Base-by-base conservation (phyloP, 176 grass and related monocot genomes). In the Guadua angustifolia region DNA sequence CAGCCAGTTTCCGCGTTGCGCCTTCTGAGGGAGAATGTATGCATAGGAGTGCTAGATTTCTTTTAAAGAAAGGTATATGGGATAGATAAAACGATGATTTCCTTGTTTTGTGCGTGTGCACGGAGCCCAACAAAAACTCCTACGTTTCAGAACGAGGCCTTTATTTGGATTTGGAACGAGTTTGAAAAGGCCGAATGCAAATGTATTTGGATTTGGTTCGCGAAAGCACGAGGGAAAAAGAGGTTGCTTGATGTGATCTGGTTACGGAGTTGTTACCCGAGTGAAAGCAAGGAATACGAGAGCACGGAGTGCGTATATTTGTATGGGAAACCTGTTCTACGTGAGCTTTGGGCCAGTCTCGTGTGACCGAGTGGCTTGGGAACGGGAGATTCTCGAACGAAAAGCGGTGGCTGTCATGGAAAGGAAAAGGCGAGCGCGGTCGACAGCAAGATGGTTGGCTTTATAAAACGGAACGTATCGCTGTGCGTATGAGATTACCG, bases 401-500 rank as follows among this genome's bases (percentile, higher is more conserved):
- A 46, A 84, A 61, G 76, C n/a, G 69, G 82, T 80, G 50, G 87
- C 80, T 89, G 82, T 24, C 75, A 66, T n/a, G 59, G 66, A 71
- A 55, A 64, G 81, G 19, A 29, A 71, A 77, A 53, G 63, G 3
- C 19, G 32, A 74, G 49, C 2, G 59, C 2, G 59, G 9, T 46
- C 40, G 22, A 21, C 69, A 39, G 13, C 33, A 17, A 70, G 7
- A 39, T 0, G 5, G 25, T 50, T 50, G 12, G 21, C 9, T 43
- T 3, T 22, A 13, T 13, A 43, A 64, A 40, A 19, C 21, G 10
- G 14, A 43, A 25, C 53, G 71, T 22, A 53, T 12, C 9, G 11
- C 8, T 14, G 11, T 55, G 76, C 77, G 63, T 71, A 70, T 50
- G 83, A 6, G 35, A 75, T 25, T 29, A 45, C 77, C 77, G 71